These are phyloP conservation scores for Aegilops tauschii DNA, from an alignment of 176 grass and related monocot genomes.

Conservation along the genomic window DNA sequence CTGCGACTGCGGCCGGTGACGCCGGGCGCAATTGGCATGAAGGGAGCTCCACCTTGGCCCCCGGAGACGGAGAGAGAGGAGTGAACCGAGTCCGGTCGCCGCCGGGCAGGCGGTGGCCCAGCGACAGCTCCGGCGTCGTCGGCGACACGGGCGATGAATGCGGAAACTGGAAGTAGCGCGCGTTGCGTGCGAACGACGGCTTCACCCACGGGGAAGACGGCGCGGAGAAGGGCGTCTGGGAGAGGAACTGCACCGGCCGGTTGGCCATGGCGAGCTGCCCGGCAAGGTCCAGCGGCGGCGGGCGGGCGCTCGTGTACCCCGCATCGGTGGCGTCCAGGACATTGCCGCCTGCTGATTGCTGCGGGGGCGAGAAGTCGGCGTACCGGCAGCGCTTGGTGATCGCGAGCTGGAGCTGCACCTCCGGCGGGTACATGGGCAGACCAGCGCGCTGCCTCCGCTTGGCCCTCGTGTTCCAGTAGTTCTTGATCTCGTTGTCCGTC, in stretches of 20 bases:
- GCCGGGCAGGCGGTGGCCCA: slow-evolving; percentile 13
- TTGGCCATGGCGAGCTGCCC: slow-evolving; percentile 23
- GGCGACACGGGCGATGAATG: slow-evolving; percentile 49
- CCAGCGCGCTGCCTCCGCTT: slow-evolving; percentile 62
- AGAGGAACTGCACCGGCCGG: slow-evolving; percentile 7
- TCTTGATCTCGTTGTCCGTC: slow-evolving; percentile 99
- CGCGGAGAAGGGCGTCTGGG: slow-evolving; percentile 23
- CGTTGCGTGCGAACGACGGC: slow-evolving; percentile 12
- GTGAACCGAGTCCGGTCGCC: slow-evolving; percentile 14
- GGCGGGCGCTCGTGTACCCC: slow-evolving; percentile 33
- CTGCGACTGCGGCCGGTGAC: neutral
- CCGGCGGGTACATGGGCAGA: slow-evolving; percentile 63
- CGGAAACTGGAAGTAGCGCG: slow-evolving; percentile 37
- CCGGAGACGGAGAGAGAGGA: slow-evolving; percentile 10
- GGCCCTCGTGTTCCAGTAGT: slow-evolving; percentile 94
- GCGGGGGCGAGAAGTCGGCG: slow-evolving; percentile 16
- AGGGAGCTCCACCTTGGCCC: slow-evolving; percentile 55
- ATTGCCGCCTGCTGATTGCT: neutral
- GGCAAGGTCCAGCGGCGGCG: slow-evolving; percentile 43
- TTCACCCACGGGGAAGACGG: slow-evolving; percentile 35
- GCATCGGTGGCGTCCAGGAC: neutral
- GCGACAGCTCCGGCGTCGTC: slow-evolving; percentile 29
- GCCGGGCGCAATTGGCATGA: slow-evolving; percentile 55
- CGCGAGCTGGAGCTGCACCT: slow-evolving; percentile 46
- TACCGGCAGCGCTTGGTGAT: slow-evolving; percentile 45